Base-by-base conservation (phyloP, 768 basidiomycete species). In the Dendrothele bispora region DNA sequence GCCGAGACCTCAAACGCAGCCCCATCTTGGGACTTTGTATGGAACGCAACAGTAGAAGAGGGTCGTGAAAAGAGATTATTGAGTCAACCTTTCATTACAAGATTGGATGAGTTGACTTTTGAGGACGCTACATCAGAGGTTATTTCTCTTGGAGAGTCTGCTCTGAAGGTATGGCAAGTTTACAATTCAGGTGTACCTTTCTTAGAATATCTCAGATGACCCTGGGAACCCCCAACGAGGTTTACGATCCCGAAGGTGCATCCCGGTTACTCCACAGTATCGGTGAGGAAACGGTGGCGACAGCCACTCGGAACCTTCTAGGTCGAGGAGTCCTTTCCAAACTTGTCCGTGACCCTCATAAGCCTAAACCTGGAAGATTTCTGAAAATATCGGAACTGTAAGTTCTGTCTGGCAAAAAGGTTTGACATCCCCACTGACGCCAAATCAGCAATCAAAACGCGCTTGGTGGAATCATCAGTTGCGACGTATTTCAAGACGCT, bases 371-470 rank as follows among this genome's bases (percentile, higher is more conserved):
- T 7, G 91, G 91, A 24, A 77, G 90, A 43, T 79, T 77, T 43
- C 64, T 89, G 43, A 88, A 84, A 60, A 86, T 91, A 40, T 88
- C 88, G 12, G 91, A 92, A 55, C 63, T 66, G 91, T 75, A 52
- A 25, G 68, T 63, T 12, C 26, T 37, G 3, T 15, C 27, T 29
- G 10, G 26, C 34, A 21, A n/a, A 18, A 8, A 4, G 10, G 24
- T 49, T 14, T 21, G 26, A 10, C 17, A 21, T 24, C n/a, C 30
- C 7, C 6, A 7, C 36, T 46, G 25, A 39, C 7, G 26, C 18
- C 20, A 25, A 21, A 45, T 27, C 55, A 89, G 88, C 21, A 87
- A 92, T 64, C 77, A 82, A 55, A 82, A 80, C 44, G 77, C 80
- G 1, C 67, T 87, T 24, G 79, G 83, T 17, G 90, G 91, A 1